Conservation (phyloP, 2,329 filamentous ascomycete genomes). For the Tolypocladium sp. region DNA sequence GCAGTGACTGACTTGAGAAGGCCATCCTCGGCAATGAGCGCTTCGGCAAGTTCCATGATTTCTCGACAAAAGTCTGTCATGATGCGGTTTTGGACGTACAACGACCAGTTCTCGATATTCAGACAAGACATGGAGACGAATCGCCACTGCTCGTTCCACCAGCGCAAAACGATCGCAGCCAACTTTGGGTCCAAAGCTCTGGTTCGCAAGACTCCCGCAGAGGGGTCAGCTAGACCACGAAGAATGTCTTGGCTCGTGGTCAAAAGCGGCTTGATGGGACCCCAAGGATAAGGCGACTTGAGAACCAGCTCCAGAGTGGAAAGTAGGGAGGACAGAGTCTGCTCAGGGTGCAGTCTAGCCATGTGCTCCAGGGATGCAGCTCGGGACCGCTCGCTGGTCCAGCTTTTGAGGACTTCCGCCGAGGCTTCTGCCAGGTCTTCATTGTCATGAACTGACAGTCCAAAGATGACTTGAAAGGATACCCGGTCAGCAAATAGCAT, state of each 20-base stretch:
- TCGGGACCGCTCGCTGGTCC: conserved; percentile 57
- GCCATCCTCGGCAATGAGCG: conserved; percentile 74
- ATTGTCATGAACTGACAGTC: conserved; percentile 73
- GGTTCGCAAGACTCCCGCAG: conserved; percentile 45
- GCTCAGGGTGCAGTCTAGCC: conserved; percentile 28
- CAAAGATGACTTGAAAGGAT: conserved; percentile 66
- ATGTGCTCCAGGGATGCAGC: conserved; percentile 27
- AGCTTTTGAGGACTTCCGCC: conserved; percentile 72
- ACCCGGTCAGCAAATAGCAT: conserved; percentile 58
- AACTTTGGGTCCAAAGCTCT: conserved; percentile 51
- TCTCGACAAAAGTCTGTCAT: conserved; percentile 94
- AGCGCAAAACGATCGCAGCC: conserved; percentile 56
- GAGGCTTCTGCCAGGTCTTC: conserved; percentile 70
- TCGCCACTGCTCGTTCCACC: conserved; percentile 82
- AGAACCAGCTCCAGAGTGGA: conserved; percentile 26
- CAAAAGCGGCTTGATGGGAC: conserved; percentile 46
- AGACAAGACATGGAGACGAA: conserved; percentile 73
- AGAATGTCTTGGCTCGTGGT: conserved; percentile 50
- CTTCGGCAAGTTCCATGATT: conserved; percentile 87
- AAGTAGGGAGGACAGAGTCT: conserved; percentile 34
- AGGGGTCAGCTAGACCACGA: conserved; percentile 45
- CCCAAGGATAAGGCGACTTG: conserved; percentile 37
- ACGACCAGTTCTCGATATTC: conserved; percentile 77
- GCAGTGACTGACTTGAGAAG: conserved; percentile 62
- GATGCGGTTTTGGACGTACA: conserved; percentile 59